Base-by-base conservation (phyloP, 495 filamentous ascomycete species). In the Xanthoparmelia taractica region DNA sequence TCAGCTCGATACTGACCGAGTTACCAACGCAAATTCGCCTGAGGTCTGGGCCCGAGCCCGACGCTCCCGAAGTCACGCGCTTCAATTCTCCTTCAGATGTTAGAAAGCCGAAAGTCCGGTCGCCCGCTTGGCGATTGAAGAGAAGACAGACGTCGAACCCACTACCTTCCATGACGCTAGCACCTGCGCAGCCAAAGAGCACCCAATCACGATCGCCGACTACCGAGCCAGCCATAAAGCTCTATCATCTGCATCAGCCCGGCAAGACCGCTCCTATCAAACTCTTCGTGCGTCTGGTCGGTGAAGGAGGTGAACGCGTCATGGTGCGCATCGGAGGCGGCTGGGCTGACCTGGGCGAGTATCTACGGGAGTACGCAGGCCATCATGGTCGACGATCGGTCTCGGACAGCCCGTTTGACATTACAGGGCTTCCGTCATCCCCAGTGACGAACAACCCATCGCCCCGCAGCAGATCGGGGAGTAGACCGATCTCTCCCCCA, bases 311-410 rank as follows among this genome's bases (percentile, higher is more conserved):
- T n/a, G 91, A 96, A 72, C 84, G 94, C 34, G 92, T 97, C 52
- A 97, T 98, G 92, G 95, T 97, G 12, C 87, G 94, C 61, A 91
- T 97, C 27, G 94, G 94, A 20, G 94, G 94, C 63, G 94, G 94
- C 41, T 98, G 94, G 94, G 89, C 91, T 18, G 94, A 98, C 71
- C 77, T 98, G 29, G 91, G 87, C 33, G 93, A 96, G 73, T 97
- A 96, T 71, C 79, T 98, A n/a, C 85, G 87, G 66, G 90, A 96
- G 71, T 98, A 96, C 69, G 91, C 90, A 27, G 81, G 84, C 54
- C 94, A 98, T 73, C 94, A 97, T 71, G 88, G 90, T 27, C 74
- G 75, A 38, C 76, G 79, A n/a, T 43, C 66, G 17, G 61, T 70
- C 36, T 64, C 61, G n/a, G 67, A 66, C 34, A 58, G 45, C n/a